These are phyloP conservation scores for Tolypocladium amazonense DNA, from an alignment of 2,329 filamentous ascomycete genomes.

Conservation along the genomic window DNA sequence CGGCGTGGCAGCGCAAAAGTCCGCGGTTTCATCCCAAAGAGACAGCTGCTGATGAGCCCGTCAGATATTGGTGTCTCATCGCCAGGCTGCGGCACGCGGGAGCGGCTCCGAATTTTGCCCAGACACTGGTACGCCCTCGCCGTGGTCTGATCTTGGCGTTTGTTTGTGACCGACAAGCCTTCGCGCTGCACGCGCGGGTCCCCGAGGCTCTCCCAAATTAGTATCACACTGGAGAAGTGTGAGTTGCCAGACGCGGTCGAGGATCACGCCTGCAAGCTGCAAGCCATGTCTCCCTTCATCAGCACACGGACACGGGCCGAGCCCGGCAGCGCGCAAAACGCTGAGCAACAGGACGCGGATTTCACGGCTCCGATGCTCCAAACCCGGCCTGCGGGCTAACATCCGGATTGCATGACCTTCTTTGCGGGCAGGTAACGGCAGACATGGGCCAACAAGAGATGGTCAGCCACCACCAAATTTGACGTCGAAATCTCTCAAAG, in stretches of 20 bases:
- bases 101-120: not conserved
- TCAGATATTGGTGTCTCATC: slow-evolving; percentile 1
- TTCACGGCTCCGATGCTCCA: not conserved
- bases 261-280: not conserved
- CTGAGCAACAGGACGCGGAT: not conserved
- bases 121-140: not conserved
- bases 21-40: not conserved
- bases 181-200: not conserved
- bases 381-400: too few relatives aligned
- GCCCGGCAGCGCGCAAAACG: not conserved
- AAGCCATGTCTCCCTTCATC: not conserved
- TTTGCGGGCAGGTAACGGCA: not conserved
- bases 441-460: too few relatives aligned
- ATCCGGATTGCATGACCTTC: too few relatives aligned
- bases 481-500: not conserved
- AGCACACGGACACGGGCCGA: not conserved
- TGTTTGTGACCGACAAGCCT: not conserved
- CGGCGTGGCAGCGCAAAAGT: not conserved
- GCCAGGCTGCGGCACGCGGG: not conserved
- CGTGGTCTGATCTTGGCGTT: not conserved
- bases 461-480: too few relatives aligned
- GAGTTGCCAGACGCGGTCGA: too few relatives aligned
- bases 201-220: not conserved
- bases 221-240: too few relatives aligned
- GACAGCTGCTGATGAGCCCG: not conserved